Percentiles rank a stretch among this genome's conserved stretches.
These are phyloP conservation scores for Blastomyces silverae DNA, from an alignment of 2,329 filamentous ascomycete genomes.

Conservation along the genomic window DNA sequence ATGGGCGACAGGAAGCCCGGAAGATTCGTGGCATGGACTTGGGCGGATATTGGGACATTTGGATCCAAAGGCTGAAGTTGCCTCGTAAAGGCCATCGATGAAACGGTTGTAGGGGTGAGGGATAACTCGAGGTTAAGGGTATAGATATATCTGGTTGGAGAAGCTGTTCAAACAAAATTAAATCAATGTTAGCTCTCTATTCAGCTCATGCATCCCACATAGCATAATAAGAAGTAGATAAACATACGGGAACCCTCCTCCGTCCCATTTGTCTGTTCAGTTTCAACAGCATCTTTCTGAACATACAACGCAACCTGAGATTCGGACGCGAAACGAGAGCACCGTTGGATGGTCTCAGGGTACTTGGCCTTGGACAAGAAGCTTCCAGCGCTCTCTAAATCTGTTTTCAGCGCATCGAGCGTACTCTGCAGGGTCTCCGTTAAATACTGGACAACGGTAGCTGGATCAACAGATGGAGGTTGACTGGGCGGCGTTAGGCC, in stretches of 20 bases:
- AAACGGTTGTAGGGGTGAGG: conserved; percentile 64
- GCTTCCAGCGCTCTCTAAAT: conserved; percentile 75
- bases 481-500: conserved; percentile 18
- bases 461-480: conserved; percentile 52
- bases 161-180: conserved; percentile 22
- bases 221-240: not conserved
- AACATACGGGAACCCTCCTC: conserved; percentile 39
- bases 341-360: conserved; percentile 76
- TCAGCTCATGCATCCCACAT: not conserved
- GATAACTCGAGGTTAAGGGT: conserved; percentile 75
- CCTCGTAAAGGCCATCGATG: conserved; percentile 85
- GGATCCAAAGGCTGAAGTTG: conserved; percentile 81
- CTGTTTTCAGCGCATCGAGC: conserved; percentile 65
- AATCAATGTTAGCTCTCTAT: not conserved
- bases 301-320: conserved; percentile 83
- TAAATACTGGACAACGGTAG: conserved; percentile 64
- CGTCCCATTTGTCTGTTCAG: conserved; percentile 41
- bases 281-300: conserved; percentile 56
- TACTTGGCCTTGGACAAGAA: conserved; percentile 67
- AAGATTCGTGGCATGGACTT: conserved; percentile 89
- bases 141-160: conserved; percentile 57
- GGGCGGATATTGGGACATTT: conserved; percentile 69
- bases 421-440: conserved; percentile 63
- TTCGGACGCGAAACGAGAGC: conserved; percentile 82
- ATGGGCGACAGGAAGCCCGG: conserved; percentile 70